Conservation (phyloP, 495 filamentous ascomycete genomes). For the Choiromyces venosus region DNA sequence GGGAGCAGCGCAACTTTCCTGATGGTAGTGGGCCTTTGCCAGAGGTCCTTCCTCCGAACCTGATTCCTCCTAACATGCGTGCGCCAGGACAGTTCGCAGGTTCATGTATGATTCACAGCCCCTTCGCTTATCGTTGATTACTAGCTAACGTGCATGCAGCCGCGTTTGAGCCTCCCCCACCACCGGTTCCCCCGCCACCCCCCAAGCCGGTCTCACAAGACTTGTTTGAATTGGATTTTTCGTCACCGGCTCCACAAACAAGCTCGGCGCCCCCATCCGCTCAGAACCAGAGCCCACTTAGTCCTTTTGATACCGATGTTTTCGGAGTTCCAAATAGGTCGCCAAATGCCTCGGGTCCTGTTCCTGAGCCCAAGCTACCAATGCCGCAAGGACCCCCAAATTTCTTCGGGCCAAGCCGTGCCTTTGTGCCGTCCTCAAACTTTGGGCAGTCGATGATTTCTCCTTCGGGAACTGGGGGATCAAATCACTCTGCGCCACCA, state of each 20-base stretch:
- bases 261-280: conserved; percentile 50
- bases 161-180: conserved; percentile 51
- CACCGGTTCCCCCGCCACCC: conserved; percentile 46
- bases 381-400: conserved; percentile 46
- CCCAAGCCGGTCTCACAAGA: conserved; percentile 82
- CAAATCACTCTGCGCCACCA: conserved; percentile 49
- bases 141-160: conserved; percentile 42
- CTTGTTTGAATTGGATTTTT: conserved; percentile 75
- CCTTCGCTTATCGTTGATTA: conserved; percentile 1
- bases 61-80: conserved; percentile 87
- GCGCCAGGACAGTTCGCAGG: conserved; percentile 47
- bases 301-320: conserved; percentile 57
- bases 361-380: conserved; percentile 10
- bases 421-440: conserved; percentile 80
- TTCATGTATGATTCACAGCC: conserved; percentile 15
- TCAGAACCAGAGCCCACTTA: conserved; percentile 52
- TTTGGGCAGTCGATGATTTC: conserved; percentile 76
- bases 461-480: conserved; percentile 70
- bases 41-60: conserved; percentile 64
- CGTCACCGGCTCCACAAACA: conserved; percentile 48
- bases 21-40: conserved; percentile 58
- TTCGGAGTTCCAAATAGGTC: conserved; percentile 51
- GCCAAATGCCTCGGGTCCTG: conserved; percentile 10
- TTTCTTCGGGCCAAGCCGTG: conserved; percentile 59
- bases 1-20: conserved; percentile 71